A percentile compares a stretch with the other conserved stretches of the same genome.
phyloP scores from a whole-genome alignment of 495 filamentous ascomycete genomes.

The Friedmanniomyces simplex region DNA sequence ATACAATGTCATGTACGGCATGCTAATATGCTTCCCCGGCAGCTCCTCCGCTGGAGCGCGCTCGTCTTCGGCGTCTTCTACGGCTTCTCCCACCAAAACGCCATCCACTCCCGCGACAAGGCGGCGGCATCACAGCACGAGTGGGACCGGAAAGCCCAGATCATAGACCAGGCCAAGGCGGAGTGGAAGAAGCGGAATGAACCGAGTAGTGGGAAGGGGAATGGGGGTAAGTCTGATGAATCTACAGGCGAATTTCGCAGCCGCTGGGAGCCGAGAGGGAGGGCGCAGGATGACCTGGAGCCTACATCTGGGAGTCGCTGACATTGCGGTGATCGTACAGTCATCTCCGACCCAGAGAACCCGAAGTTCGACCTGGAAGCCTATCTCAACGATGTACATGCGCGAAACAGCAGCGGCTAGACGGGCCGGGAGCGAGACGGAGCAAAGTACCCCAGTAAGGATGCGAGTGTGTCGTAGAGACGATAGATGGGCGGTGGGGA shows the following conservation, averaged over 20 bases:
- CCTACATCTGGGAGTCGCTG: too few species aligned
- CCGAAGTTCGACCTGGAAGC: constrained; percentile 85
- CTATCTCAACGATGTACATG: constrained; percentile 54
- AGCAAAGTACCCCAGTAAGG: not conserved
- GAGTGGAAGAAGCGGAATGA: constrained; percentile 71
- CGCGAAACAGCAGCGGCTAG: not conserved
- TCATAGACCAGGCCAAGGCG: constrained; percentile 85
- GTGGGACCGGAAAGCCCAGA: constrained; percentile 71
- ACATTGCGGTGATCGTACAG: not conserved
- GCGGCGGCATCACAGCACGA: constrained; percentile 58
- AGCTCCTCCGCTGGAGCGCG: constrained; percentile 89
- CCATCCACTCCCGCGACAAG: constrained; percentile 56
- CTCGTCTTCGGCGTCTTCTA: constrained; percentile 81
- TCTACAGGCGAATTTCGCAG: too few species aligned
- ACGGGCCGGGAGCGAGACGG: not conserved
- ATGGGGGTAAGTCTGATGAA: constrained; percentile 45
- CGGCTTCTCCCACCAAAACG: constrained; percentile 80
- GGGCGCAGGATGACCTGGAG: too few species aligned
- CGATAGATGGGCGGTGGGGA: not conserved
- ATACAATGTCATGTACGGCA: not conserved
- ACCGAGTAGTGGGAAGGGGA: constrained; percentile 34
- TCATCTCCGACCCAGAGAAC: constrained; percentile 59
- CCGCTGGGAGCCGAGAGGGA: too few species aligned
- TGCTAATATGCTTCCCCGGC: constrained; percentile 6
- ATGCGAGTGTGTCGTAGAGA: not conserved